Percentiles rank a stretch among this genome's conserved stretches.
Conservation (phyloP, 2,329 filamentous ascomycete species). For the Trichophyton schoenleinii region DNA sequence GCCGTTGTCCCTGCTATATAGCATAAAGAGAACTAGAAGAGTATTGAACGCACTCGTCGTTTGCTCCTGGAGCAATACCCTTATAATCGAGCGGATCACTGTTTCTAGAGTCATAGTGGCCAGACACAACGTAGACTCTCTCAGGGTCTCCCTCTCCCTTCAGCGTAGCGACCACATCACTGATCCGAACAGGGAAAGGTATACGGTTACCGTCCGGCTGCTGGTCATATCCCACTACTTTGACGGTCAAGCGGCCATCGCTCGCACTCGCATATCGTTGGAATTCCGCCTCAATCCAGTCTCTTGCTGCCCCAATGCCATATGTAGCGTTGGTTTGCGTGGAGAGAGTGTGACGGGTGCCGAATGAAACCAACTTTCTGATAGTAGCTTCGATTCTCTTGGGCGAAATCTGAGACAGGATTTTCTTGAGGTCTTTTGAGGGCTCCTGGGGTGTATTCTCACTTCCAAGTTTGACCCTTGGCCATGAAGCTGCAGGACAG, state of each 20-base stretch:
- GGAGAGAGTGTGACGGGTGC: slow-evolving; percentile 9
- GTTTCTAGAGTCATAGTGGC: slow-evolving; percentile 8
- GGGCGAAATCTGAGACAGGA: slow-evolving; percentile 8
- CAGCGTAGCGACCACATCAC: slow-evolving; percentile 9
- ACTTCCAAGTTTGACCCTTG: background rate
- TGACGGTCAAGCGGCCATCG: slow-evolving; percentile 7
- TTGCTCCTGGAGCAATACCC: slow-evolving; percentile 8
- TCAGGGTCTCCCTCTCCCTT: slow-evolving; percentile 8
- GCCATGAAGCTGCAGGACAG: slow-evolving; percentile 10
- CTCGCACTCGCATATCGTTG: slow-evolving; percentile 9
- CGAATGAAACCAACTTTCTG: slow-evolving; percentile 9
- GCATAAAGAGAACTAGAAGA: background rate
- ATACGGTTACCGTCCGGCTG: slow-evolving; percentile 8
- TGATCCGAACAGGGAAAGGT: slow-evolving; percentile 8
- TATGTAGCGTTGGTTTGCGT: slow-evolving; percentile 10
- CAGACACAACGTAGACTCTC: slow-evolving; percentile 9
- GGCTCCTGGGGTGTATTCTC: slow-evolving; percentile 7
- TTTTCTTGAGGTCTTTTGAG: slow-evolving; percentile 4
- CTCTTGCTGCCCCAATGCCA: slow-evolving; percentile 9
- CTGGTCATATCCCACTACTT: slow-evolving; percentile 9
- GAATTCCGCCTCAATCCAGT: slow-evolving; percentile 9
- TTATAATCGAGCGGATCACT: slow-evolving; percentile 7
- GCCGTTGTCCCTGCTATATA: background rate
- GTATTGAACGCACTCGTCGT: slow-evolving; percentile 8
- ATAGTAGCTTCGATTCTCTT: slow-evolving; percentile 7